Base-by-base conservation (phyloP, 257 asterid genomes). In the Haberlea rhodopensis region DNA sequence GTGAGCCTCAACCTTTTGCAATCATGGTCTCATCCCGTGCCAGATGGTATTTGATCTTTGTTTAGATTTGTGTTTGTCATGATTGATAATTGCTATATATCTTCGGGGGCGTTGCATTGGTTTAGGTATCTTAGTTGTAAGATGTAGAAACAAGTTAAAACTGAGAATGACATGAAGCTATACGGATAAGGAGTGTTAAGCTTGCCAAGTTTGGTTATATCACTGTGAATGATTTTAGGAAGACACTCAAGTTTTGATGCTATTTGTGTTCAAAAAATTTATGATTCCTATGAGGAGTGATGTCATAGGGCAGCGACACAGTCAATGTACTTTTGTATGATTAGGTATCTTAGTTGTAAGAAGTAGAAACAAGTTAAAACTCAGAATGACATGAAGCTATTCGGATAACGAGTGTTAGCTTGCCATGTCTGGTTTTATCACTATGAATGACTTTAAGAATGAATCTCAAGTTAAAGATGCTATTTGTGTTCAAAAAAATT, bases 1-100 rank as follows among this genome's bases (percentile, higher is more conserved):
- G 71, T 56, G 88, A 78, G 69, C 77, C 96, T 31, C 96, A 77
- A 57, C 98, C 98, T 2, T 88, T 91, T 91, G 94, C 88, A 6
- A 65, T 91, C 61, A 83, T 76, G 76, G 45, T 91, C 27, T 78
- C 85, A 10, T 85, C 96, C 62, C 95, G 95, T 6, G 88, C 95
- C 21, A 91, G 82, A 87, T 91, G 98, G 98, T 91, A 91, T 66
- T 73, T 18, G 23, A 61, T 66, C 62, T 24, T 51, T 18, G 70
- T 67, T 52, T 22, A 21, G 27, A 20, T 65, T 20, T 23, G 19
- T 28, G 19, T 40, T 59, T 49, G 28, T 27, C 3, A 24, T 62
- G 51, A 21, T 62, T 34, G 18, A 28, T 55, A 25, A 10, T 29
- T 54, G 34, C 24, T 32, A 24, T 32, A 2, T 57, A 67, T 53